phyloP scores from a whole-genome alignment of 2,329 filamentous ascomycete genomes.

The Fusarium sp. region DNA sequence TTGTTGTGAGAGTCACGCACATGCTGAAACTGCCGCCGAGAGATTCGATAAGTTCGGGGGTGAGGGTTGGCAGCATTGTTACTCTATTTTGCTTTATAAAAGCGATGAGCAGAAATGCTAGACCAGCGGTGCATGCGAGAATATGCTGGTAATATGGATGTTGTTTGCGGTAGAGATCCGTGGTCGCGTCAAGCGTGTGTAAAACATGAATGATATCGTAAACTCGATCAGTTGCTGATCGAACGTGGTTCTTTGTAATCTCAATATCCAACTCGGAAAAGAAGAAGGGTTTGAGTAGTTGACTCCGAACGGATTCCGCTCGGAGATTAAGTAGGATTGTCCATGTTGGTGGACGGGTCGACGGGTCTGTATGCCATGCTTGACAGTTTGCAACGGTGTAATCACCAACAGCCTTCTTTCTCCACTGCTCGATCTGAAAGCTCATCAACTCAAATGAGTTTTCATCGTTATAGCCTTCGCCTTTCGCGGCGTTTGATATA shows the following conservation, averaged over 20 bases:
- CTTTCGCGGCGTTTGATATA: slow-evolving; percentile 13
- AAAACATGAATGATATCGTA: slow-evolving; percentile 27
- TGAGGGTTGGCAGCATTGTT: slow-evolving; percentile 9
- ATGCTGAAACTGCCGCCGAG: slow-evolving; percentile 23
- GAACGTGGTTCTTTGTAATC: slow-evolving; percentile 20
- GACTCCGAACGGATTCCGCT: slow-evolving; percentile 25
- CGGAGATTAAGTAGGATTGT: slow-evolving; percentile 22
- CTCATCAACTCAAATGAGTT: slow-evolving; percentile 45
- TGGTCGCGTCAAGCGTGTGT: slow-evolving; percentile 3
- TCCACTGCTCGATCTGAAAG: slow-evolving; percentile 46
- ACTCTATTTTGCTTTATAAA: slow-evolving; percentile 30
- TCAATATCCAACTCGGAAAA: slow-evolving; percentile 28
- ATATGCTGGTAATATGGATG: slow-evolving; percentile 30
- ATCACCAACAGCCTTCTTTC: slow-evolving; percentile 37
- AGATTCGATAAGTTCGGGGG: slow-evolving; percentile 15
- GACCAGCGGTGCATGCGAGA: slow-evolving; percentile 13
- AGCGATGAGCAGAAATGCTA: slow-evolving; percentile 22
- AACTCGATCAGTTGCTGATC: slow-evolving; percentile 17
- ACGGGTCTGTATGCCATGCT: slow-evolving; percentile 12
- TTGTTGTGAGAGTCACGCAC: slow-evolving; percentile 17
- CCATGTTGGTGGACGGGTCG: slow-evolving; percentile 22
- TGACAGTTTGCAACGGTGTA: slow-evolving; percentile 9
- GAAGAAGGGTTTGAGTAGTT: slow-evolving; percentile 23
- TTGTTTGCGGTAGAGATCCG: slow-evolving; percentile 25
- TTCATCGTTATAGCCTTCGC: slow-evolving; percentile 37